A percentile compares a stretch with the other conserved stretches of the same genome.
These are phyloP conservation scores for Chlamydomonas incerta DNA, from an alignment of 139 green algal species.

Conservation along the genomic window DNA sequence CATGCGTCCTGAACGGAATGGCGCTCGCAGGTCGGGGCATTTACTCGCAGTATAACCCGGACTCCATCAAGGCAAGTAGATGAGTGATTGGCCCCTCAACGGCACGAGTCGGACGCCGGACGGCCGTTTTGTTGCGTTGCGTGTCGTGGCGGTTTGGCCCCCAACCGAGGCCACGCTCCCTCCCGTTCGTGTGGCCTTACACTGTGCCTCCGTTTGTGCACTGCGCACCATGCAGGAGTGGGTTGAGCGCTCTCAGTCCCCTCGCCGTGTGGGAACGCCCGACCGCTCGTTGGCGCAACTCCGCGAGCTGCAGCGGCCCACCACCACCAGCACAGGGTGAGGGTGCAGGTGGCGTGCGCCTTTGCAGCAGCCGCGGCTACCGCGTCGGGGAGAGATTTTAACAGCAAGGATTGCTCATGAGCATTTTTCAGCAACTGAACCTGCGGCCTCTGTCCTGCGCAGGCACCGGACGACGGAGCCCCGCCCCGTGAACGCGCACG, in stretches of 20 bases:
- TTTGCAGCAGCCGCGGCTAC: background rate
- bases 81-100: background rate
- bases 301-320: slow-evolving; percentile 5
- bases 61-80: slow-evolving; percentile 36
- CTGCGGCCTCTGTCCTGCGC: background rate
- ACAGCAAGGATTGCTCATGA: no score
- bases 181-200: no score
- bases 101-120: background rate
- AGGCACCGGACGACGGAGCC: slow-evolving; percentile 21
- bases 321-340: slow-evolving; percentile 1
- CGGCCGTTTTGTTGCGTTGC: no score
- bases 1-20: background rate
- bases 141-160: no score
- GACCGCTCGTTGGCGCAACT: slow-evolving; percentile 26
- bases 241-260: background rate
- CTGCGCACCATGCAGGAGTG: background rate
- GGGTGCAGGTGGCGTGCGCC: background rate
- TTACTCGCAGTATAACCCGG: slow-evolving; percentile 46
- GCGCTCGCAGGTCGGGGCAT: slow-evolving; percentile 35
- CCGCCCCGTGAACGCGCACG: background rate
- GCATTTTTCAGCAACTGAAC: no score
- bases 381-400: no score
- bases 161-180: no score
- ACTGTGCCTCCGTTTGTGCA: background rate
- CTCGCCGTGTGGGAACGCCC: background rate